These are phyloP conservation scores for Diaporthe sp. DNA, from an alignment of 2,329 filamentous ascomycete species.

Conservation along the genomic window DNA sequence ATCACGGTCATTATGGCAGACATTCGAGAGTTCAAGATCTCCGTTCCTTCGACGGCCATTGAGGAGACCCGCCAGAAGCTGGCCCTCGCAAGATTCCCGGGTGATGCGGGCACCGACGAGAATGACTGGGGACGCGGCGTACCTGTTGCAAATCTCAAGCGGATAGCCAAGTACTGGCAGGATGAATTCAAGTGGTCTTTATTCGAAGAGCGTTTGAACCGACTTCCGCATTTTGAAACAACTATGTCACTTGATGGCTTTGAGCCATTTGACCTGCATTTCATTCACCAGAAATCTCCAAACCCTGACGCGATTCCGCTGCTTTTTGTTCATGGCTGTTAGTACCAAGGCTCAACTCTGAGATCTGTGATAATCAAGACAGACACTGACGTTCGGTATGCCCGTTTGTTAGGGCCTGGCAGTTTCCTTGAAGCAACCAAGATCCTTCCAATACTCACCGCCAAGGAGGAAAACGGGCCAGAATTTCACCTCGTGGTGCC, in stretches of 20 bases:
- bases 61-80: slow-evolving; percentile 18
- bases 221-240: slow-evolving; percentile 70
- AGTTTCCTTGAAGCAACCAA: slow-evolving; percentile 55
- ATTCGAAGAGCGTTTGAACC: slow-evolving; percentile 71
- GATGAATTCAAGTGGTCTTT: slow-evolving; percentile 72
- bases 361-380: not conserved
- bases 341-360: not conserved
- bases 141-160: slow-evolving; percentile 71
- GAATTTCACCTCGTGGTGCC: slow-evolving; percentile 63
- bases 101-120: slow-evolving; percentile 64
- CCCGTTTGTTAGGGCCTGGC: slow-evolving; percentile 50
- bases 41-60: not conserved
- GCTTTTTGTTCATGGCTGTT: slow-evolving; percentile 58
- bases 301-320: slow-evolving; percentile 54
- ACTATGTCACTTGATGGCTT: slow-evolving; percentile 70
- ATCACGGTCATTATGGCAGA: slow-evolving; percentile 12
- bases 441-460: slow-evolving; percentile 52
- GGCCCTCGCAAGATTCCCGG: slow-evolving; percentile 56
- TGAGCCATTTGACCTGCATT: slow-evolving; percentile 73
- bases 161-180: slow-evolving; percentile 70
- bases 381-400: not conserved
- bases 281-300: slow-evolving; percentile 66
- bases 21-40: slow-evolving; percentile 16
- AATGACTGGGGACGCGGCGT: slow-evolving; percentile 68
- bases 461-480: slow-evolving; percentile 47